Evolutionary conservation across 164 flowering plant genomes (phyloP).

Genomic region (Malania oleifera): DNA sequence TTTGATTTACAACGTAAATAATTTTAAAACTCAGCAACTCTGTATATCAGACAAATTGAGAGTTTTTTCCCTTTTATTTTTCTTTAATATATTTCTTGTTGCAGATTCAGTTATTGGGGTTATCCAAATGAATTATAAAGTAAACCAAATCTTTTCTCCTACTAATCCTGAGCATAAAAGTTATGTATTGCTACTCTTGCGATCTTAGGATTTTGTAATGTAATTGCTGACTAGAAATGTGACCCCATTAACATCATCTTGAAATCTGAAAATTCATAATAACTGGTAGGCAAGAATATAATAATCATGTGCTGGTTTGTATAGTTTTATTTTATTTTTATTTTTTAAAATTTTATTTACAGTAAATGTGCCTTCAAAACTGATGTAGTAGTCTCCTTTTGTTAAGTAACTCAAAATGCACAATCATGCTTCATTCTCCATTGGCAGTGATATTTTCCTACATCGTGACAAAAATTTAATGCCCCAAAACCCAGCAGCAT

Average conservation of each 20-base stretch:
- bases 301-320: neutral
- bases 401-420: neutral
- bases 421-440: constrained; percentile 14
- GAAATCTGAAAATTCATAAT: too few relatives aligned
- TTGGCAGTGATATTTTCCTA: constrained; percentile 83
- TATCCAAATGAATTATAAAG: too few relatives aligned
- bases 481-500: constrained; percentile 89
- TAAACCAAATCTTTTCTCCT: too few relatives aligned
- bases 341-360: neutral
- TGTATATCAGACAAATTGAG: too few relatives aligned
- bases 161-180: too few relatives aligned
- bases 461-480: constrained; percentile 77
- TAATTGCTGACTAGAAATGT: neutral
- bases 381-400: neutral
- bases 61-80: too few relatives aligned
- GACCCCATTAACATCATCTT: too few relatives aligned
- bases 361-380: neutral
- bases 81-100: too few relatives aligned
- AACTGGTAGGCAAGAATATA: too few relatives aligned
- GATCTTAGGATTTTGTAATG: neutral
- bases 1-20: too few relatives aligned
- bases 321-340: neutral
- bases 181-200: neutral
- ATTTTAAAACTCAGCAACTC: too few relatives aligned
- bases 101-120: too few relatives aligned